These are phyloP conservation scores for Lizonia empirigonia DNA, from an alignment of 2,329 filamentous ascomycete genomes.

Conservation along the genomic window DNA sequence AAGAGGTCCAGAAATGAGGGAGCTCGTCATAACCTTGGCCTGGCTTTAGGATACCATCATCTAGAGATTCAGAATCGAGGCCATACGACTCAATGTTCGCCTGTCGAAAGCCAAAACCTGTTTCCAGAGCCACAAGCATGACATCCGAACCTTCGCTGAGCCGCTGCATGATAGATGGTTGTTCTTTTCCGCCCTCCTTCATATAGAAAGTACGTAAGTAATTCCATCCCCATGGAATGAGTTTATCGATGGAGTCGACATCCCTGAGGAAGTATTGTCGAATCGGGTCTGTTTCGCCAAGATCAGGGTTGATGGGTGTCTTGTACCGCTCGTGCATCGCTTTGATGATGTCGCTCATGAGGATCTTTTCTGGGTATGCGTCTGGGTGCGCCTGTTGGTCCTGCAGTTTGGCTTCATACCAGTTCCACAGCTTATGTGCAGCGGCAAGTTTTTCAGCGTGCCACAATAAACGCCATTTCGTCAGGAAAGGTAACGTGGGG, in stretches of 20 bases:
- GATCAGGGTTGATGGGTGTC: constrained; percentile 66
- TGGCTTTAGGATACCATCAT: constrained; percentile 50
- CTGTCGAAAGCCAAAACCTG: constrained; percentile 72
- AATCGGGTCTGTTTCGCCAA: constrained; percentile 76
- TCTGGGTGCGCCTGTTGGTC: constrained; percentile 70
- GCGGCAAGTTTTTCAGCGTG: constrained; percentile 90
- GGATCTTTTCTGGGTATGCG: constrained; percentile 66
- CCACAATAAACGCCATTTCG: constrained; percentile 82
- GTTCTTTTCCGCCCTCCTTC: constrained; percentile 67
- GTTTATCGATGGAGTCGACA: constrained; percentile 71
- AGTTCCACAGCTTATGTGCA: constrained; percentile 77
- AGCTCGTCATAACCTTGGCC: constrained; percentile 69
- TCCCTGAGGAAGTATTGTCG: constrained; percentile 79
- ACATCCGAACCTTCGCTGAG: constrained; percentile 75
- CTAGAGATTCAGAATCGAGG: constrained; percentile 67
- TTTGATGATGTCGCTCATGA: constrained; percentile 75
- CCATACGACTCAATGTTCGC: constrained; percentile 75
- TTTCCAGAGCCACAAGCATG: constrained; percentile 67
- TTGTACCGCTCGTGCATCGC: constrained; percentile 79
- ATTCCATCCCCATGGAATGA: constrained; percentile 72
- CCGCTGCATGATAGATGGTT: constrained; percentile 53
- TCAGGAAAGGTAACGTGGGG: constrained; percentile 66
- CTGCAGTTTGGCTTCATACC: constrained; percentile 71
- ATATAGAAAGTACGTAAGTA: constrained; percentile 76
- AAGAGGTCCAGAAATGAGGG: constrained; percentile 85